These are phyloP conservation scores for Trypanosoma cruzi DNA, from an alignment of 208 protist genomes.

Conservation along the genomic window DNA sequence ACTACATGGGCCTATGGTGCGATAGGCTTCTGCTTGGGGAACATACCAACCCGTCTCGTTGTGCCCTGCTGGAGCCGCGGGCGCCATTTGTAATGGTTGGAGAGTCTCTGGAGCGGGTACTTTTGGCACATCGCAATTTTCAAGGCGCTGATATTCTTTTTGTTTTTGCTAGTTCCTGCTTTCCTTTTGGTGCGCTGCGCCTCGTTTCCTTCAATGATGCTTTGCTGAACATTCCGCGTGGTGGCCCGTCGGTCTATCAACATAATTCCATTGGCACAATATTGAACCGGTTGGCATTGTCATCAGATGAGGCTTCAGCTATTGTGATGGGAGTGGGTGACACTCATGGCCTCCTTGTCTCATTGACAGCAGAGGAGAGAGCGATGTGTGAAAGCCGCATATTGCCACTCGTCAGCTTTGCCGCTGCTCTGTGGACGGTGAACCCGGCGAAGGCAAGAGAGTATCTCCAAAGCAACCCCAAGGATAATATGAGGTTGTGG, in stretches of 20 bases:
- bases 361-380: conserved; percentile 41
- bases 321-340: conserved; percentile 59
- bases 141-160: conserved; percentile 47
- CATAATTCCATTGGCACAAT: conserved; percentile 18
- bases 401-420: conserved; percentile 63
- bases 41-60: conserved; percentile 43
- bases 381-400: conserved; percentile 20
- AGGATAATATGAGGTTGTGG: conserved; percentile 64
- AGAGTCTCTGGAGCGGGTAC: conserved; percentile 61
- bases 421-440: conserved; percentile 64
- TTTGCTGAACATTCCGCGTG: conserved; percentile 7
- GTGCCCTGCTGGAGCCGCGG: conserved; percentile 67
- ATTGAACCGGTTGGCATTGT: conserved; percentile 25
- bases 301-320: conserved; percentile 3
- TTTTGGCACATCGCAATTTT: conserved; percentile 60
- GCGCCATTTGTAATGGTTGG: conserved; percentile 49
- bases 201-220: conserved; percentile 27
- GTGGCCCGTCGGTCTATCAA: conserved; percentile 3
- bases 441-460: conserved; percentile 41
- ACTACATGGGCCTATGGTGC: conserved; percentile 84
- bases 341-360: conserved; percentile 22
- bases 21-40: conserved; percentile 83
- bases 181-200: conserved; percentile 61
- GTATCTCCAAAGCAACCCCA: conserved; percentile 47
- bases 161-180: conserved; percentile 34